These are phyloP conservation scores for Tricholoma hemisulphureum DNA, from an alignment of 768 basidiomycete genomes.

Conservation along the genomic window DNA sequence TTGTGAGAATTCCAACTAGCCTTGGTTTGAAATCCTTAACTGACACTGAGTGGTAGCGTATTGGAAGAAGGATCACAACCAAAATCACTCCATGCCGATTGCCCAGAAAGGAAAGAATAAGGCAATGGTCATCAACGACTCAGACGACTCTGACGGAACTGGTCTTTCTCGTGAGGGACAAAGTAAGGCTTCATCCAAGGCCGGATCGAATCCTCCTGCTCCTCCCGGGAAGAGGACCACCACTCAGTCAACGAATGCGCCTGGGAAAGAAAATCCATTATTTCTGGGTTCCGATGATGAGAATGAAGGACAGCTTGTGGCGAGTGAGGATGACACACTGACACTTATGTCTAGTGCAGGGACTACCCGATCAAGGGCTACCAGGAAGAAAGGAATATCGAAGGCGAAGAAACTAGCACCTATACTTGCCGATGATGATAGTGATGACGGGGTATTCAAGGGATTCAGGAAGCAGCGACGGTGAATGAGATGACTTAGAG, in stretches of 20 bases:
- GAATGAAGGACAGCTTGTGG: constrained; percentile 24
- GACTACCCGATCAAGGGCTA: constrained; percentile 13
- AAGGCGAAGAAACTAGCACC: constrained; percentile 33
- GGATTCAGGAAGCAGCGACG: constrained; percentile 45
- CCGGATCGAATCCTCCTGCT: constrained; percentile 17
- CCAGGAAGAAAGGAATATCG: constrained; percentile 22
- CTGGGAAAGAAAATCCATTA: constrained; percentile 39
- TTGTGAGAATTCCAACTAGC: constrained; percentile 34
- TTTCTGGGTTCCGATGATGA: constrained; percentile 51
- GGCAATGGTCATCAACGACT: constrained; percentile 36
- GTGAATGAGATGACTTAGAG: no score
- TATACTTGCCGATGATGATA: constrained; percentile 60
- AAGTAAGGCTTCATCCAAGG: constrained; percentile 29
- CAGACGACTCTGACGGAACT: constrained; percentile 42
- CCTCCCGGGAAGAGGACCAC: constrained; percentile 19
- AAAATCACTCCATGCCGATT: constrained; percentile 13
- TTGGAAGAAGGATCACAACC: constrained; percentile 46
- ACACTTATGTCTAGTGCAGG: constrained; percentile 29
- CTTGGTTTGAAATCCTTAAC: constrained; percentile 5
- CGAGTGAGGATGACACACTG: constrained; percentile 17
- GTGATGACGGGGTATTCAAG: constrained; percentile 72
- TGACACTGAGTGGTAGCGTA: constrained; percentile 40
- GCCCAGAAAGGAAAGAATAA: constrained; percentile 22
- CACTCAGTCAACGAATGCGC: constrained; percentile 21
- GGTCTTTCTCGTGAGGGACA: constrained; percentile 12